phyloP scores from a whole-genome alignment of 1,139 yeast genomes.

The Diutina ranongensis region DNA sequence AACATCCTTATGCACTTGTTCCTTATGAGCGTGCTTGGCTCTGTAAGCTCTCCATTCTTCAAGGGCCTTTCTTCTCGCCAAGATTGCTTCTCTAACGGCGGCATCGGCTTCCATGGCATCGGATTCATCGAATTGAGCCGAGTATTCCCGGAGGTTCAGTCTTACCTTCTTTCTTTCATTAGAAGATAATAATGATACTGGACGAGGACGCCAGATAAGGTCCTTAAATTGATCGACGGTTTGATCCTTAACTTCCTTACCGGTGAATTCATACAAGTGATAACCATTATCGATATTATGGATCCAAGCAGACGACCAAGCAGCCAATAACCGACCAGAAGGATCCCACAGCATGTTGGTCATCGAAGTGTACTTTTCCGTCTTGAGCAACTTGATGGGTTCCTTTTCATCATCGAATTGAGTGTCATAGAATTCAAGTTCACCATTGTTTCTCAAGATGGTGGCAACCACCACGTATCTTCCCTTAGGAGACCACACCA shows the following conservation, averaged over 20 bases:
- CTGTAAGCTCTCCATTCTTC: conserved; percentile 82
- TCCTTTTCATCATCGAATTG: conserved; percentile 61
- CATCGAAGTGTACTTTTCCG: conserved; percentile 64
- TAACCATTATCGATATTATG: conserved; percentile 86
- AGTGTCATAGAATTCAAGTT: conserved; percentile 77
- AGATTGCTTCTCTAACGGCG: conserved; percentile 81
- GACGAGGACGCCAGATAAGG: conserved; percentile 97
- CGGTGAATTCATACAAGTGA: conserved; percentile 77
- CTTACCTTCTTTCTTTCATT: conserved; percentile 82
- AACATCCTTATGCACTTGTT: conserved; percentile 36
- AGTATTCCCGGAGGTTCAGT: conserved; percentile 80
- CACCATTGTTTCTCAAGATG: conserved; percentile 50
- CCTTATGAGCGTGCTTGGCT: conserved; percentile 37
- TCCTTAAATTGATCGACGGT: conserved; percentile 75
- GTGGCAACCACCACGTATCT: conserved; percentile 77
- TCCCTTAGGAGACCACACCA: conserved; percentile 90
- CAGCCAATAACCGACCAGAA: conserved; percentile 81
- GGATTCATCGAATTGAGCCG: conserved; percentile 86
- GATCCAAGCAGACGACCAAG: conserved; percentile 82
- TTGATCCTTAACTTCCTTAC: conserved; percentile 66
- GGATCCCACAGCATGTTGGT: conserved; percentile 93
- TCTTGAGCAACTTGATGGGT: conserved; percentile 51
- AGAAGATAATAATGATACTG: conserved; percentile 61
- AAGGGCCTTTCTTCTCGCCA: conserved; percentile 71
- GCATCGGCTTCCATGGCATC: conserved; percentile 97